phyloP scores from a whole-genome alignment of 192 early-diverging fungal species.

The Coemansia guatemalensis region DNA sequence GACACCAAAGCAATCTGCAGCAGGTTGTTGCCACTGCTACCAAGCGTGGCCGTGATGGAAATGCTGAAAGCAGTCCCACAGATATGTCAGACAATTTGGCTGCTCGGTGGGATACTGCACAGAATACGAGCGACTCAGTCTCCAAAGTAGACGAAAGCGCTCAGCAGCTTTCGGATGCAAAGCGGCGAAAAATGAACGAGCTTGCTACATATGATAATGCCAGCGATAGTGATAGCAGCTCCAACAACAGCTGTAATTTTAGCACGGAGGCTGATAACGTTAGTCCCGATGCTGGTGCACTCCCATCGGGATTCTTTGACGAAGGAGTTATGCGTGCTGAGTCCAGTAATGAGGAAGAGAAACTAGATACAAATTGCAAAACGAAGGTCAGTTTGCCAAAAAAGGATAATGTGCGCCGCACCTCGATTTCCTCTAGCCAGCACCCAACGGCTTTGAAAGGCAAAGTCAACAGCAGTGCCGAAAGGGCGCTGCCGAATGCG shows the following conservation, averaged over 20 bases:
- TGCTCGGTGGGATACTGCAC: neutral
- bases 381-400: too few relatives aligned
- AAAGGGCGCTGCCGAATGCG: too few relatives aligned
- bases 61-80: neutral
- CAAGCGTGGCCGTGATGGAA: neutral
- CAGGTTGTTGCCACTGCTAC: neutral
- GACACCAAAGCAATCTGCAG: constrained; percentile 6
- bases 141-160: neutral
- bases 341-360: neutral
- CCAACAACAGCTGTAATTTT: neutral
- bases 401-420: too few relatives aligned
- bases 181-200: constrained; percentile 18
- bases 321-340: constrained; percentile 2
- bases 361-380: too few relatives aligned
- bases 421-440: too few relatives aligned
- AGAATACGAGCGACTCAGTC: neutral
- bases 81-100: neutral
- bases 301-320: constrained; percentile 27
- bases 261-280: neutral
- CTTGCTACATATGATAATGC: constrained; percentile 16
- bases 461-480: too few relatives aligned
- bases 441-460: too few relatives aligned
- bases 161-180: constrained; percentile 1
- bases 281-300: neutral
- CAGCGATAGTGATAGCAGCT: neutral